A percentile compares a stretch with the other conserved stretches of the same genome.
These are phyloP conservation scores for Malus hybrid DNA, from an alignment of 331 rosid genomes.

Conservation along the genomic window DNA sequence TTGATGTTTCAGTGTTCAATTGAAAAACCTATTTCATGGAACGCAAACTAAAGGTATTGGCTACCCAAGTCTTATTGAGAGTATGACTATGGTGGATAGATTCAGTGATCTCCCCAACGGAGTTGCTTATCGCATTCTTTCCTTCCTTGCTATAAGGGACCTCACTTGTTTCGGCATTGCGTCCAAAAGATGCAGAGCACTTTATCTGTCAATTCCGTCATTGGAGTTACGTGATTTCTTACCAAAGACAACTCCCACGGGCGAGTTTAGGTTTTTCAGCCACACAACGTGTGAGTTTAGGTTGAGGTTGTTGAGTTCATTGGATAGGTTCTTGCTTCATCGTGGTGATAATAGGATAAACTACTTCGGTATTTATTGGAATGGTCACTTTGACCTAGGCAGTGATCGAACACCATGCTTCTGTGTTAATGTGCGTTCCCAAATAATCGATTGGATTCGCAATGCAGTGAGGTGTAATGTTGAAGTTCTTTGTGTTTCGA, in stretches of 20 bases:
- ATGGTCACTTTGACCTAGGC: background rate
- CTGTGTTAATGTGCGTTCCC: background rate
- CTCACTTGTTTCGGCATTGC: too few species aligned
- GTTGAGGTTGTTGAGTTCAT: background rate
- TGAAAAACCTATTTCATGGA: too few species aligned
- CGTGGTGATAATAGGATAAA: background rate
- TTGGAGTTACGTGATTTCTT: too few species aligned
- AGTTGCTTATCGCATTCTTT: background rate
- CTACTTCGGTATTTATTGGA: background rate
- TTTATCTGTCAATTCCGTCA: background rate
- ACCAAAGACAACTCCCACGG: background rate
- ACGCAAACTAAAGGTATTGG: too few species aligned
- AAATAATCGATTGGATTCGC: background rate
- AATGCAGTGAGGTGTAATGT: background rate
- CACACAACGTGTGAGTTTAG: background rate
- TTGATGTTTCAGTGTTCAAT: too few species aligned
- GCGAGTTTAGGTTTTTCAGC: background rate
- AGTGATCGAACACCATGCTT: background rate
- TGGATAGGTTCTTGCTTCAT: background rate
- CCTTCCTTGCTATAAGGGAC: background rate
- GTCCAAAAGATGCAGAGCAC: background rate
- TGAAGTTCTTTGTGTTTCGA: background rate
- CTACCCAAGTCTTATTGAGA: too few species aligned
- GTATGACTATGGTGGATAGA: background rate
- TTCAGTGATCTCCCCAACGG: background rate